These are phyloP conservation scores for Penstemon davidsonii DNA, from an alignment of 257 asterid species.

Conservation along the genomic window DNA sequence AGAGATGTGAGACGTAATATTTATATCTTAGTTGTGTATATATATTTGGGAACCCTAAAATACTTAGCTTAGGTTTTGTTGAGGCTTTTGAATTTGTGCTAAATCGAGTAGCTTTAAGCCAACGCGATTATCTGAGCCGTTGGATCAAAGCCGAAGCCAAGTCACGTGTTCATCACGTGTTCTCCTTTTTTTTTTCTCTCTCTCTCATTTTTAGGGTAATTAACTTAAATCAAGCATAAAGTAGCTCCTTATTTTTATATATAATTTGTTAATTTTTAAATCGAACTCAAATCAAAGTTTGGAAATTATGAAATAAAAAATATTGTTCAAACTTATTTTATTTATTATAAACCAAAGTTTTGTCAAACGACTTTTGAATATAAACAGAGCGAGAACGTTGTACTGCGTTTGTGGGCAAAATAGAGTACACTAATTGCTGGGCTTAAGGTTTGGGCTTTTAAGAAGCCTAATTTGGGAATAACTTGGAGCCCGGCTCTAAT, in stretches of 20 bases:
- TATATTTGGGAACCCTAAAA: slow-evolving; percentile 32
- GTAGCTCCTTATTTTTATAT: neutral
- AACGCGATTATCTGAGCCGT: slow-evolving; percentile 64
- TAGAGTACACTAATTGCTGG: too few species aligned
- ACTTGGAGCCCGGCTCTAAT: too few species aligned
- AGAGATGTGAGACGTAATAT: neutral
- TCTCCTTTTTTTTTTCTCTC: neutral
- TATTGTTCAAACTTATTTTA: too few species aligned
- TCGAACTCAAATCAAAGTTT: too few species aligned
- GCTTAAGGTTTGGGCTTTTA: too few species aligned
- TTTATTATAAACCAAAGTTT: too few species aligned
- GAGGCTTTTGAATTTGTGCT: slow-evolving; percentile 36
- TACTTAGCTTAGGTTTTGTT: slow-evolving; percentile 34
- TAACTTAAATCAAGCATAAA: neutral
- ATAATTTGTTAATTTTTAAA: too few species aligned
- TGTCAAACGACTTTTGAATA: too few species aligned
- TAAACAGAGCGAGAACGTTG: too few species aligned
- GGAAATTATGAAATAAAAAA: too few species aligned
- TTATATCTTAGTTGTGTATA: slow-evolving; percentile 11
- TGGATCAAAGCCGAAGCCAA: slow-evolving; percentile 28
- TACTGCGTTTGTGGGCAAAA: too few species aligned
- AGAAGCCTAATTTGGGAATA: too few species aligned
- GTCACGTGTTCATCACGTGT: slow-evolving; percentile 27
- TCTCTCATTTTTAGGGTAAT: neutral
- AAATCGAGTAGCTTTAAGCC: slow-evolving; percentile 42